Base-by-base conservation (phyloP, 148 eudicot genomes). In the Vaccinium corymbosum region DNA sequence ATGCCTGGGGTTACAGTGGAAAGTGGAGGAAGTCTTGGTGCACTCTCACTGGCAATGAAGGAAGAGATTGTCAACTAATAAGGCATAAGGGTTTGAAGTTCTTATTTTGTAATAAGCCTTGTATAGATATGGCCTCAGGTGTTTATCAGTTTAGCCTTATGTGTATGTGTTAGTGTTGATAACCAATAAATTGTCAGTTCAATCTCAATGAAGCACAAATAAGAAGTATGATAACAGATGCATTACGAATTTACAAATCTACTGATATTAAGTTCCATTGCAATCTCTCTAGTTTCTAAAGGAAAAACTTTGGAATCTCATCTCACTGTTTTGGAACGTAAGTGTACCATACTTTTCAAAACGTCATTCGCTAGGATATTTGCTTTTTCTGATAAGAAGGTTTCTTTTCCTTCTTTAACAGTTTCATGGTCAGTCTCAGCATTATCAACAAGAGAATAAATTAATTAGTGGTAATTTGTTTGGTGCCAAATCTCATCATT, bases 31-130 rank as follows among this genome's bases (percentile, higher is more conserved):
- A 85, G 81, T 29, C 87, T 90, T 14, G 76, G 83, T 64, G 83
- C 91, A n/a, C 89, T 90, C 1, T 80, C 91, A n/a, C 87, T 88
- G 7, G 90, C 91, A 38, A 84, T 90, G 89, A 90, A 90, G 76
- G 89, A 55, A 81, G 91, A 90, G 64, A 78, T 83, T 86, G 76
- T 90, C 68, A 88, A 82, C 49, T 32, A 32, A 32, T 74, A 42
- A 62, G 70, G 22, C 70, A n/a, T 62, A 12, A 62, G 70, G 70
- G 13, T 1, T 61, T 61, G 11, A 61, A n/a, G 27, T 61, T 6
- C 68, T 5, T 61, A 20, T 56, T 2, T 6, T 61, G 15, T 53
- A 20, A 61, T 61, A n/a, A 20, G 68, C 68, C 70, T 62, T 62
- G 8, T 17, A 62, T 20, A 62, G 11, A n/a, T 53, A 13, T 53